These are phyloP conservation scores for Ceratocystis cacaofunesta DNA, from an alignment of 2,329 filamentous ascomycete genomes.

Conservation along the genomic window DNA sequence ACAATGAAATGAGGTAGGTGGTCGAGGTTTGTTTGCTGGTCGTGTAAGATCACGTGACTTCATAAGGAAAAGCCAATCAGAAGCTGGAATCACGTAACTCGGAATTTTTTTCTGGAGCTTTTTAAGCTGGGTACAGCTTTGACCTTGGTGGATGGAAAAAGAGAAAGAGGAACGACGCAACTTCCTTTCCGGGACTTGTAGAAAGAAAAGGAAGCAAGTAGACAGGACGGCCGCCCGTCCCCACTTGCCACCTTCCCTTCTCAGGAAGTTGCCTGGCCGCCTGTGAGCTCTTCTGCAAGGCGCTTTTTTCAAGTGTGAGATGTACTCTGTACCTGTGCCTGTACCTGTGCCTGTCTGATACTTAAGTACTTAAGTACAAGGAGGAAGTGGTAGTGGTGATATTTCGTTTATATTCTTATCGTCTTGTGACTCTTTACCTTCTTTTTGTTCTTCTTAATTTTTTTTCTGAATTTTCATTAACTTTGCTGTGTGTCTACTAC, in stretches of 20 bases:
- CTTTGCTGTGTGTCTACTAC: background rate
- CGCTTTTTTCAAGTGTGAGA: background rate
- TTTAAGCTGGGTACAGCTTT: too few relatives aligned
- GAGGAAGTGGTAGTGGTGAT: background rate
- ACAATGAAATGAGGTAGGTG: too few relatives aligned
- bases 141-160: background rate
- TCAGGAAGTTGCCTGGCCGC: too few relatives aligned
- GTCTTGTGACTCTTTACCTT: background rate
- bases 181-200: constrained; percentile 2
- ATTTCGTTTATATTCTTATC: background rate
- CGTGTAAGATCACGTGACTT: too few relatives aligned
- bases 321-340: background rate
- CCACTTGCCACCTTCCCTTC: background rate
- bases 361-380: background rate
- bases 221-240: background rate
- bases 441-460: background rate
- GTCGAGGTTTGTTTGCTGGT: too few relatives aligned
- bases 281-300: background rate
- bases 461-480: background rate
- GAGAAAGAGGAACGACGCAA: background rate
- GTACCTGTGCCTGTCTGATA: background rate
- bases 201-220: background rate
- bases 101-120: background rate
- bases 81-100: too few relatives aligned
- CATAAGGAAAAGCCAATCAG: background rate